Evolutionary conservation across 257 asterid genomes (phyloP).

Genomic region (Anisodus tanguticus): DNA sequence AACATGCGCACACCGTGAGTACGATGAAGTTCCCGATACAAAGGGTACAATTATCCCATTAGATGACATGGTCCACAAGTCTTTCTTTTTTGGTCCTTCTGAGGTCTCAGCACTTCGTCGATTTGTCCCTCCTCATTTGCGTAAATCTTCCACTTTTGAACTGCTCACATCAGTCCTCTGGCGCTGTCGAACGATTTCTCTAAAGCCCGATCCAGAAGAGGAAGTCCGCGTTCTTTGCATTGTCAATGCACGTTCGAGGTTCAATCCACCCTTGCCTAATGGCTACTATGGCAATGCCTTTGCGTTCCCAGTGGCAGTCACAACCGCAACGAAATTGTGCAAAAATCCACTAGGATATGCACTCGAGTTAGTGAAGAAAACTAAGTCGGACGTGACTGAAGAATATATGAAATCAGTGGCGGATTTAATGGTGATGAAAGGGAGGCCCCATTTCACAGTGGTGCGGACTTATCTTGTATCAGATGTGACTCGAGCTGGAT

Average conservation of each 20-base stretch:
- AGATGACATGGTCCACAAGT: slow-evolving; percentile 49
- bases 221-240: slow-evolving; percentile 38
- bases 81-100: slow-evolving; percentile 56
- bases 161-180: slow-evolving; percentile 43
- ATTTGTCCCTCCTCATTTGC: slow-evolving; percentile 46
- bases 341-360: slow-evolving; percentile 42
- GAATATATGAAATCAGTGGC: slow-evolving; percentile 49
- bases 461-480: slow-evolving; percentile 52
- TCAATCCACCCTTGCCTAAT: slow-evolving; percentile 33
- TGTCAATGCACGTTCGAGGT: slow-evolving; percentile 38
- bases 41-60: slow-evolving; percentile 50
- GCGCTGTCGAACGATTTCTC: slow-evolving; percentile 43
- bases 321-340: slow-evolving; percentile 38
- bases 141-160: slow-evolving; percentile 44
- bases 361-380: slow-evolving; percentile 37
- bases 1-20: slow-evolving; percentile 53
- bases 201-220: slow-evolving; percentile 41
- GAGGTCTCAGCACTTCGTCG: slow-evolving; percentile 56
- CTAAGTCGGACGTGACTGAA: slow-evolving; percentile 38
- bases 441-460: slow-evolving; percentile 44
- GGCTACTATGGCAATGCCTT: slow-evolving; percentile 52
- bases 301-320: slow-evolving; percentile 41
- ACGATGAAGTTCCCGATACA: slow-evolving; percentile 56
- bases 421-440: slow-evolving; percentile 42
- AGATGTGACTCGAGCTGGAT: slow-evolving; percentile 52